These are phyloP conservation scores for Podospora pseudocomata DNA, from an alignment of 495 filamentous ascomycete genomes.

Conservation along the genomic window DNA sequence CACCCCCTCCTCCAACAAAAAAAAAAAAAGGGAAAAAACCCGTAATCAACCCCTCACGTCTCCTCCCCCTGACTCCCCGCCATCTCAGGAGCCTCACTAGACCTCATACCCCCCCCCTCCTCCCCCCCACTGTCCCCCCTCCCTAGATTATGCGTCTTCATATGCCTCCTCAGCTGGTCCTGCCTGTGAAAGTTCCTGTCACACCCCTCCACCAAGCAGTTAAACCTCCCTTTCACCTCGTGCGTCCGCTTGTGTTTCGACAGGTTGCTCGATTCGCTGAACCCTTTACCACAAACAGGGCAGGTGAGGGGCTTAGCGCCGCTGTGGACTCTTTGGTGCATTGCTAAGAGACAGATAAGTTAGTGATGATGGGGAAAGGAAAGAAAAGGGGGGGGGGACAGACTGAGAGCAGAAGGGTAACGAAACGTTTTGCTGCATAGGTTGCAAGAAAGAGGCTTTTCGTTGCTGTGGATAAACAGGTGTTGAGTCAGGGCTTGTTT, in stretches of 20 bases:
- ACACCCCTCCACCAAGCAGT: conserved; percentile 46
- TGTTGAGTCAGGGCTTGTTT: conserved; percentile 60
- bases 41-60: neutral
- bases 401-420: conserved; percentile 54
- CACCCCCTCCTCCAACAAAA: too few relatives aligned
- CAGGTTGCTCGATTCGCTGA: conserved; percentile 51
- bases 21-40: neutral
- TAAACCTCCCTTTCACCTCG: conserved; percentile 48
- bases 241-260: conserved; percentile 52
- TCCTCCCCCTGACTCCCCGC: neutral
- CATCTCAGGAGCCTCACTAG: neutral
- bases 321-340: conserved; percentile 55
- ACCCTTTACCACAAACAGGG: conserved; percentile 46
- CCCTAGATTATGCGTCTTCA: conserved; percentile 36
- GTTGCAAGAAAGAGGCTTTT: conserved; percentile 55
- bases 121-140: conserved; percentile 20
- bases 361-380: neutral
- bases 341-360: conserved; percentile 37
- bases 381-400: conserved; percentile 16
- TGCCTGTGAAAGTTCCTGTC: conserved; percentile 52
- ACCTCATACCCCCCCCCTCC: conserved; percentile 7
- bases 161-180: conserved; percentile 52
- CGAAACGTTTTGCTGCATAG: conserved; percentile 54
- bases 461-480: conserved; percentile 57
- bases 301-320: conserved; percentile 49